phyloP scores from a whole-genome alignment of 2,329 filamentous ascomycete genomes.

The Dactylonectria estremocensis region DNA sequence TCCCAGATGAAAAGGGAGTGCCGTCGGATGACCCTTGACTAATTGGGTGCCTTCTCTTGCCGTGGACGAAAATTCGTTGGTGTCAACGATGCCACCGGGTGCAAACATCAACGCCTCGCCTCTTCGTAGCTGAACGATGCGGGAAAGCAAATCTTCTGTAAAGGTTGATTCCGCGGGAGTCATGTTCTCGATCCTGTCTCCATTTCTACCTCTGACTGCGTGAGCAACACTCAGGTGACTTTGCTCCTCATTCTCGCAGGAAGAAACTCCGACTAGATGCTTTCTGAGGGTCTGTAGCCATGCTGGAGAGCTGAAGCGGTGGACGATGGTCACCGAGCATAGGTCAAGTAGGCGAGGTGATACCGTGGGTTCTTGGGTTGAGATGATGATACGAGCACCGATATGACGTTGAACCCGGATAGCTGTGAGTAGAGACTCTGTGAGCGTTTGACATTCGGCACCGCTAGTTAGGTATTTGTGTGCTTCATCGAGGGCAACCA shows the following conservation, averaged over 20 bases:
- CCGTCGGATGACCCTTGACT: neutral
- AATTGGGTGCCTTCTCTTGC: neutral
- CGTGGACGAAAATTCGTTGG: neutral
- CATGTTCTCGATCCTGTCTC: neutral
- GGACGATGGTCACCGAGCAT: conserved; percentile 80
- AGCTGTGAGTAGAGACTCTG: conserved; percentile 71
- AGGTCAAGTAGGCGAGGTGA: conserved; percentile 78
- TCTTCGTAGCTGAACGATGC: conserved; percentile 59
- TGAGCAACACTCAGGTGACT: neutral
- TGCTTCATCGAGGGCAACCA: conserved; percentile 82
- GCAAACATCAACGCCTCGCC: conserved; percentile 65
- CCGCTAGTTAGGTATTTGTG: conserved; percentile 80
- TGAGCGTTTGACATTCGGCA: conserved; percentile 70
- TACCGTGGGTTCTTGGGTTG: conserved; percentile 84
- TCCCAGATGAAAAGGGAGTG: conserved; percentile 47
- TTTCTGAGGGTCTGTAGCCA: conserved; percentile 67
- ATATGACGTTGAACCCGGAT: conserved; percentile 82
- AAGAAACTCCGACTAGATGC: conserved; percentile 61
- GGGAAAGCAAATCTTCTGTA: conserved; percentile 54
- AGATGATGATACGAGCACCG: conserved; percentile 77
- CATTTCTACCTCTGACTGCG: neutral
- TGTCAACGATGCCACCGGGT: conserved; percentile 58
- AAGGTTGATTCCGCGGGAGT: neutral
- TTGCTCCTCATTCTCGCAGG: neutral
- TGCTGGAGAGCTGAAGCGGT: conserved; percentile 77